Evolutionary conservation across 768 basidiomycete species (phyloP), one percentile per base, ranked within the genome.

Genomic region (Phlegmacium glaucopus): DNA sequence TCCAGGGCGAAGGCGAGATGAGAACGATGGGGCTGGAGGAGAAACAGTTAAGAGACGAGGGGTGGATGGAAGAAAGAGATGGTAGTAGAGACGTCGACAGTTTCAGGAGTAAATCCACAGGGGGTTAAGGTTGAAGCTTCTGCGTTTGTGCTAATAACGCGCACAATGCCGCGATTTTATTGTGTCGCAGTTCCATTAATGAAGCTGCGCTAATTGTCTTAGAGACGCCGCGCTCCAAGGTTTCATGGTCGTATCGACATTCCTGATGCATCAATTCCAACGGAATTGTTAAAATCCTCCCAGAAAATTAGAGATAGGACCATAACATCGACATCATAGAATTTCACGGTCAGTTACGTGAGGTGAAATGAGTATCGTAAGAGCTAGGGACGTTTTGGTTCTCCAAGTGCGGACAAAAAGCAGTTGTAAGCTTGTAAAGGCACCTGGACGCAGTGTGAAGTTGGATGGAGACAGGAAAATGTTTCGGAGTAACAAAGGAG

Each of bases 191-290:
- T 50, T 32, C 59, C 51, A 1, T 49, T 43, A 72, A 16, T 86
- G 76, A 58, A 81, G 69, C 35, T 69, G 72, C 1, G 82, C 71
- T 6, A 94, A 72, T 3, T 65, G 61, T 1, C 91, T 91, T 4
- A 94, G 75, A 6, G 73, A 67, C 53, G 83, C 73, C 0, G 90
- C 90, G 4, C 81, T 86, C 78, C 12, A 93, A 71, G 39, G 75
- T 72, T 37, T 68, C 68, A 12, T 80, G 76, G 51, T 85, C 85
- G 47, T 75, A 65, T 17, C 62, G 65, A 58, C 86, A 87, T 63
- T 94, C 91, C 47, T 86, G 81, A 13, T 77, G 71, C 1, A 80
- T 71, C 18, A 90, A 73, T 40, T 77, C 72, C 25, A 89, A 62
- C 1, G 90, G 90, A 16, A 81, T 70, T 17, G 65, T 68, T 29